Conservation (phyloP, 1,284 basidiomycete genomes). For the Tilletia walkeri region DNA sequence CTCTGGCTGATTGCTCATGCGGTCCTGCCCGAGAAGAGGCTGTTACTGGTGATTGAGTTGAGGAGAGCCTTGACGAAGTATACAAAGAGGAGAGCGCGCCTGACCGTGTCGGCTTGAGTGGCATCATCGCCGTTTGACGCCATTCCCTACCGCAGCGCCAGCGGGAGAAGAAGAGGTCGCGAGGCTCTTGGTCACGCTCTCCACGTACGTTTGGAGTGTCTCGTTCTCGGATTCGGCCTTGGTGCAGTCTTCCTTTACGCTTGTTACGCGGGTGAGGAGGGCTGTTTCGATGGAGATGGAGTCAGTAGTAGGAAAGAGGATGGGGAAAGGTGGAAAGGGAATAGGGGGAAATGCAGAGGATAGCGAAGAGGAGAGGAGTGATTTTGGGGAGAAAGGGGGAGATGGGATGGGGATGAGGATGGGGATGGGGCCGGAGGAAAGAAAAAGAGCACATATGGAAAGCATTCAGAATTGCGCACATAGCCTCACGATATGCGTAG, state of each 20-base stretch:
- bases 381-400: not conserved
- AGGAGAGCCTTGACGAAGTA: too few species aligned
- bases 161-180: constrained; percentile 34
- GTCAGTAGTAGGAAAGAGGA: too few species aligned
- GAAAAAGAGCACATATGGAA: not conserved
- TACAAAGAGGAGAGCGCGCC: too few species aligned
- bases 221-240: constrained; percentile 54
- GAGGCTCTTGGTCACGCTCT: constrained; percentile 55
- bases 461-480: not conserved
- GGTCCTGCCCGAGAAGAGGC: too few species aligned
- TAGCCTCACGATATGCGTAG: not conserved
- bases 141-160: not conserved
- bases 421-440: too few species aligned
- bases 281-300: constrained; percentile 21
- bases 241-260: constrained; percentile 49
- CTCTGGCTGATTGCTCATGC: too few species aligned
- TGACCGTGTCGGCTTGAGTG: too few species aligned
- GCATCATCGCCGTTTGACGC: constrained; percentile 11
- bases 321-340: not conserved
- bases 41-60: too few species aligned
- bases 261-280: constrained; percentile 38
- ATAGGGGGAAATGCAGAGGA: not conserved
- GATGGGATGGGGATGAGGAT: not conserved
- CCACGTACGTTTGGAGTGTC: constrained; percentile 54
- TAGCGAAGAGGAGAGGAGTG: not conserved